Evolutionary conservation across 2,329 filamentous ascomycete species (phyloP), one percentile per base, ranked within the genome.

Genomic region (Trichoderma breve): DNA sequence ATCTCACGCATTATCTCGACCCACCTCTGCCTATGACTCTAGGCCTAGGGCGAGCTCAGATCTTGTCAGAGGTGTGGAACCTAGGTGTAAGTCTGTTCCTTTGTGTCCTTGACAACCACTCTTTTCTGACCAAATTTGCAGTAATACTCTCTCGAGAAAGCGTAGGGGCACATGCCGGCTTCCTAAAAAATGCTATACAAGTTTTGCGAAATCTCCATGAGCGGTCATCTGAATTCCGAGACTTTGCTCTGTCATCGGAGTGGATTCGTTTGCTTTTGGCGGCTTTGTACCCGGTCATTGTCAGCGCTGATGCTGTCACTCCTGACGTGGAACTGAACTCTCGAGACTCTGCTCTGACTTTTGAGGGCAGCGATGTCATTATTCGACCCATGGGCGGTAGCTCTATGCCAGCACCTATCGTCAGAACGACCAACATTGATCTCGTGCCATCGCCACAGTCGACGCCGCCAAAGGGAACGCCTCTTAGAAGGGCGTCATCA

Each of bases 301-400:
- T 97, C 30, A 95, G 93, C 76, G 91, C 93, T 14, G 94, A 98
- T 81, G 87, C 91, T 26, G 91, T 98, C 51, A 92, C 89, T 70
- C 91, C 96, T 0, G 93, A 96, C 76, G 93, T 91, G 0, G 96
- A 99, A 80, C 83, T 98, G n/a, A 90, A 94, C 76, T 95, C 94
- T 18, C 88, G 92, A 76, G 92, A 95, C 75, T 93, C 93, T 12
- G 88, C 90, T 1, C 86, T 97, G 71, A 95, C 90, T 0, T 97
- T 97, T 75, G 93, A 96, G 75, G 94, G 94, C 1, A 90, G 91
- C 58, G 93, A 95, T 80, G 92, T 97, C 1, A 92, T 95, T 28
- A 92, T 97, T 73, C 90, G 93, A 15, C 93, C 93, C 0, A 86
- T 93, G 5, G 90, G 77, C 3, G 78, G 78, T 3, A 83, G 89